Conservation (phyloP, 805 yeast genomes). For the Yarrowia sp. region DNA sequence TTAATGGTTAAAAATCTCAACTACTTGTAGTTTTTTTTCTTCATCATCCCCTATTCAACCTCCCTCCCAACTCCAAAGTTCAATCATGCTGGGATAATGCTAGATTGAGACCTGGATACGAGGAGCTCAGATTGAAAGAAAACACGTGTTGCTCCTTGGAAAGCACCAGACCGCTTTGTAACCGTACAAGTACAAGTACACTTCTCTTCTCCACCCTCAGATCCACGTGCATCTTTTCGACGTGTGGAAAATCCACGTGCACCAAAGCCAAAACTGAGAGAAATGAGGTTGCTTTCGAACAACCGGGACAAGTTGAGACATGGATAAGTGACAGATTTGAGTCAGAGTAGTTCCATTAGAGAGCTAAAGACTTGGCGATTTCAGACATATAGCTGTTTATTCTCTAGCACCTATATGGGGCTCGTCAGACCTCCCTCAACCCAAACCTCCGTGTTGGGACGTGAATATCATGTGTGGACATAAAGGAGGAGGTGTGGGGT, state of each 20-base stretch:
- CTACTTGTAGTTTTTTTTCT: too few species aligned
- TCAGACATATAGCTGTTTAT: not conserved
- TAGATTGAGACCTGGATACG: not conserved
- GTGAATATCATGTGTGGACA: not conserved
- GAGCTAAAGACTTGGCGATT: not conserved
- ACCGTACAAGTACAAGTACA: too few species aligned
- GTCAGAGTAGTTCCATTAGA: too few species aligned
- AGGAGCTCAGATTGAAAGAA: not conserved
- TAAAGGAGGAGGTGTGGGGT: not conserved
- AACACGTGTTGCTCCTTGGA: too few species aligned
- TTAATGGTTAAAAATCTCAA: too few species aligned
- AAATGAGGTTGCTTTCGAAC: not conserved
- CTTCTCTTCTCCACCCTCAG: not conserved
- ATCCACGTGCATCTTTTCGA: not conserved
- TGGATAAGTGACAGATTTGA: too few species aligned
- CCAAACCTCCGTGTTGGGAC: not conserved
- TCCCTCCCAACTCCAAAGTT: not conserved
- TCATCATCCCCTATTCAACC: too few species aligned
- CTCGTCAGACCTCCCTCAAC: not conserved
- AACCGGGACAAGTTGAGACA: too few species aligned
- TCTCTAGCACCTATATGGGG: too few species aligned
- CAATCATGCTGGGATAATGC: not conserved
- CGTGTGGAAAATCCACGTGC: not conserved
- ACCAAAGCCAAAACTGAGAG: constrained; percentile 2
- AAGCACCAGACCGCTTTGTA: too few species aligned